Evolutionary conservation across 176 grass and related monocot species (phyloP).

Genomic region (Chrysopogon serrulatus): DNA sequence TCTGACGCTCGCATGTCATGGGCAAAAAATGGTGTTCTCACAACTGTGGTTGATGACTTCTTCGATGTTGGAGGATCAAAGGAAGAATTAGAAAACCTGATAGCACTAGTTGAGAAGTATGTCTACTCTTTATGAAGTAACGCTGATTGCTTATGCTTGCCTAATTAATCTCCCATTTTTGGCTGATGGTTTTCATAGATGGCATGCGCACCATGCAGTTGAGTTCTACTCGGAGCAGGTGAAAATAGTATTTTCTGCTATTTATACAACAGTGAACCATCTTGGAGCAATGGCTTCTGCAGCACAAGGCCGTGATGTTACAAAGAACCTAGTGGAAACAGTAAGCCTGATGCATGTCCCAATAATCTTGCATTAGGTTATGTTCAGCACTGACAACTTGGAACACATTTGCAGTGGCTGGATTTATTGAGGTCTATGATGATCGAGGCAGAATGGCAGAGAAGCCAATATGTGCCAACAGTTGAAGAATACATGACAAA

Average conservation of each 20-base stretch:
- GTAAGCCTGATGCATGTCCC: constrained; percentile 32
- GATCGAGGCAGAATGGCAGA: constrained; percentile 57
- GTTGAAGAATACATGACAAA: constrained; percentile 63
- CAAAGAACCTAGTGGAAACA: constrained; percentile 46
- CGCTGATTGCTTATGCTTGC: neutral
- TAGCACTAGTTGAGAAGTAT: constrained; percentile 65
- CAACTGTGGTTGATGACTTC: constrained; percentile 71
- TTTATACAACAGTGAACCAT: constrained; percentile 54
- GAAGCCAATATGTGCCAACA: constrained; percentile 41
- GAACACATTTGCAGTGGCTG: constrained; percentile 49
- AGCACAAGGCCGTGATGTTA: constrained; percentile 50
- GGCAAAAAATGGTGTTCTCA: constrained; percentile 66
- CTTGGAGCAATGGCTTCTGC: constrained; percentile 51
- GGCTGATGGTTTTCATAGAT: constrained; percentile 28
- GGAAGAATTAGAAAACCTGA: constrained; percentile 61
- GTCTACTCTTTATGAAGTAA: neutral
- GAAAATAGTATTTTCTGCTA: constrained; percentile 61
- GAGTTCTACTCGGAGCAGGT: constrained; percentile 67
- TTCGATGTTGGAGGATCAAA: constrained; percentile 75
- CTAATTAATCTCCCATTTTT: neutral
- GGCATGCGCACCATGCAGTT: constrained; percentile 45
- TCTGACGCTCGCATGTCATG: constrained; percentile 58
- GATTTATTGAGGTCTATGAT: constrained; percentile 60
- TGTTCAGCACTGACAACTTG: neutral
- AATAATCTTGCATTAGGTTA: neutral